Base-by-base conservation (phyloP, 768 basidiomycete genomes). In the Melanogaster broomeanus region DNA sequence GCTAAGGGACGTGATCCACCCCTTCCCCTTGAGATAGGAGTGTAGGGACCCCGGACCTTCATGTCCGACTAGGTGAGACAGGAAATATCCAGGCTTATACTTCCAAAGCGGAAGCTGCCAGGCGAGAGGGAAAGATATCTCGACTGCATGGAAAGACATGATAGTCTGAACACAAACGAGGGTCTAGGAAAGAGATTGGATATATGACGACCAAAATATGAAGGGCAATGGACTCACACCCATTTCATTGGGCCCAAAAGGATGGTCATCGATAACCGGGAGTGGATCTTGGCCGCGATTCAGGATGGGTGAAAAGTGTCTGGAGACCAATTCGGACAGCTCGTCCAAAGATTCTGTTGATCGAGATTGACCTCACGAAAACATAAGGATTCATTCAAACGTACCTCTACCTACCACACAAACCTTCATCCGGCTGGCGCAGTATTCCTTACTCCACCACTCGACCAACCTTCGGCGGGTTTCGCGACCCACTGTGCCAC, bases 1-100 rank as follows among this genome's bases (percentile, higher is more conserved):
- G 48, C 78, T 82, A 44, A 98, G 73, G 12, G 77, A 75, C 25
- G 86, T 92, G 33, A 89, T 79, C 93, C 93, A 96, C 3, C 92
- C 90, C 62, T 87, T 88, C 55, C 78, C 77, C 73, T 96, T 98
- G 50, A 99, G 77, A 66, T 93, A 93, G 1, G 93, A 91, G 60
- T 90, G 80, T 27, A 98, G 72, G 1, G 96, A 98, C 2, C 96
- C 96, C 31, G 87, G 84, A 2, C 94, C 94, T 71, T 98, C 94
- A 63, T 98, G 93, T 0, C 94, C 94, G 28, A 93, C 70, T 62
- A 96, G 85, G 63, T 94, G 90, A 4, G 83, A 77, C 21, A 98
- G 64, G 67, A 91, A 88, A 48, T 80, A 68, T 6, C 76, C 82
- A 4, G 95, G 93, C 70, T 95, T 89, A 67, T 84, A 74, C 60